phyloP scores from a whole-genome alignment of 805 yeast genomes.

The Myxozyma geophila region DNA sequence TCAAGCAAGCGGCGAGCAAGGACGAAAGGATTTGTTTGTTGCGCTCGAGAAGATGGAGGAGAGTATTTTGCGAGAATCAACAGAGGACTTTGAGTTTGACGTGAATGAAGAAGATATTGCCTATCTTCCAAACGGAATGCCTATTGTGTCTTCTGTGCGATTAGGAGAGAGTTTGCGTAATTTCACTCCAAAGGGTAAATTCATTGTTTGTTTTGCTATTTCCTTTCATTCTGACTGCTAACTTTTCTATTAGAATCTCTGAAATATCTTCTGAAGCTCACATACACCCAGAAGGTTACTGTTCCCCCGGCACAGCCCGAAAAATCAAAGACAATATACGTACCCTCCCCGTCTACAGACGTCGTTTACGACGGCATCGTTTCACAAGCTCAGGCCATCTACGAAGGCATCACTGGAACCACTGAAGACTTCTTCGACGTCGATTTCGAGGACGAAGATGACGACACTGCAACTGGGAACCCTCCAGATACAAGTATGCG shows the following conservation, averaged over 20 bases:
- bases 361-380: slow-evolving; percentile 90
- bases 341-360: slow-evolving; percentile 78
- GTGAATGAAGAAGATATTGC: slow-evolving; percentile 61
- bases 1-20: slow-evolving; percentile 65
- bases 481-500: slow-evolving; percentile 16
- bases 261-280: slow-evolving; percentile 32
- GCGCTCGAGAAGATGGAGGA: slow-evolving; percentile 82
- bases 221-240: neutral
- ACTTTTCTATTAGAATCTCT: slow-evolving; percentile 21
- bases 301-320: slow-evolving; percentile 32
- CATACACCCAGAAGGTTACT: slow-evolving; percentile 29
- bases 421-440: slow-evolving; percentile 96
- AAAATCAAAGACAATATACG: slow-evolving; percentile 44
- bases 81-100: slow-evolving; percentile 59
- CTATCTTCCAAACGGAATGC: slow-evolving; percentile 61
- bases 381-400: slow-evolving; percentile 75
- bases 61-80: slow-evolving; percentile 78
- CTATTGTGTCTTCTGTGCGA: slow-evolving; percentile 77
- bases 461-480: slow-evolving; percentile 44
- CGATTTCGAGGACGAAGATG: slow-evolving; percentile 94
- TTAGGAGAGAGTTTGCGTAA: slow-evolving; percentile 83
- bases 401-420: slow-evolving; percentile 81
- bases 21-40: slow-evolving; percentile 74
- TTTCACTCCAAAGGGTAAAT: slow-evolving; percentile 75
- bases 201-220: neutral